A percentile compares a stretch with the other conserved stretches of the same genome.
Evolutionary conservation across 1,284 basidiomycete genomes (phyloP).

Genomic region (Cryptococcus neoformans): DNA sequence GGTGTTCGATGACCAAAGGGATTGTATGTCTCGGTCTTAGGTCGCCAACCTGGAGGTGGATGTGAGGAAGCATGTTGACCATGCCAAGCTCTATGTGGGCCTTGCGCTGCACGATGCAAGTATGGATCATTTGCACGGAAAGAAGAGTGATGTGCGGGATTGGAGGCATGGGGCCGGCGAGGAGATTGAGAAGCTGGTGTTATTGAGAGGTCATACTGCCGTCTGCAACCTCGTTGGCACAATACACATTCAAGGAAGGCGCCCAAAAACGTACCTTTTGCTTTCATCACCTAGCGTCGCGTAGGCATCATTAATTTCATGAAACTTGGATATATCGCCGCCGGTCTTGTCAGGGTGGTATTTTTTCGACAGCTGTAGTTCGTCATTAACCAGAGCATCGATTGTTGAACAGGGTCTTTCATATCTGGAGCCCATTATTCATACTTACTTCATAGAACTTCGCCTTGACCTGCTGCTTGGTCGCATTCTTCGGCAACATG

Average conservation of each 20-base stretch:
- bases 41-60: not conserved
- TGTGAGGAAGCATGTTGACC: not conserved
- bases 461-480: constrained; percentile 50
- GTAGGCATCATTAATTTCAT: constrained; percentile 48
- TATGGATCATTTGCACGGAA: constrained; percentile 16
- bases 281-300: constrained; percentile 40
- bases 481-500: constrained; percentile 40
- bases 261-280: constrained; percentile 25
- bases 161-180: not conserved
- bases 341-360: constrained; percentile 49
- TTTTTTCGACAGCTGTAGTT: constrained; percentile 48
- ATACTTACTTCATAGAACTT: constrained; percentile 50
- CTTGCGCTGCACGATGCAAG: constrained; percentile 15
- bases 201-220: constrained; percentile 23
- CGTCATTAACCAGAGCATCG: not conserved
- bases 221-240: constrained; percentile 10
- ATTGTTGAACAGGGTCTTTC: constrained; percentile 9
- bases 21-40: constrained; percentile 13
- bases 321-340: constrained; percentile 39
- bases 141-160: constrained; percentile 5
- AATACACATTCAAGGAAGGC: not conserved
- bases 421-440: not conserved
- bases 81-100: constrained; percentile 28
- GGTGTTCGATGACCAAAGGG: constrained; percentile 28
- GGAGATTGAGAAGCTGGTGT: constrained; percentile 8